Evolutionary conservation across 768 basidiomycete genomes (phyloP).

Genomic region (Pleurotus giganteus): DNA sequence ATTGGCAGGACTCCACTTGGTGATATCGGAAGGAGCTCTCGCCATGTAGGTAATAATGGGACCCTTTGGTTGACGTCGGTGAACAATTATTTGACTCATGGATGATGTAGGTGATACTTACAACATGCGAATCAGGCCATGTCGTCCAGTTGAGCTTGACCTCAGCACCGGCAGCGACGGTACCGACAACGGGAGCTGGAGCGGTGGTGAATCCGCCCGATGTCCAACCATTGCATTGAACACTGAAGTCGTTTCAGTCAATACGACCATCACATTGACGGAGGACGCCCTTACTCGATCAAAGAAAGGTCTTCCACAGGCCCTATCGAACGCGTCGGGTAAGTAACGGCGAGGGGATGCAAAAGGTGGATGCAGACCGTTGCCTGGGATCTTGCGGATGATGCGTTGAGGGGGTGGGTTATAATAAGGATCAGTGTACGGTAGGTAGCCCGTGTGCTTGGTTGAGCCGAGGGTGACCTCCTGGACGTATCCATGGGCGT

Average conservation of each 20-base stretch:
- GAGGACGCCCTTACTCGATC: slow-evolving; percentile 29
- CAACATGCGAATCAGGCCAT: slow-evolving; percentile 33
- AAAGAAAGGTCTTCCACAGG: slow-evolving; percentile 35
- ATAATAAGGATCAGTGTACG: slow-evolving; percentile 34
- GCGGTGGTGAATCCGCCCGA: slow-evolving; percentile 24
- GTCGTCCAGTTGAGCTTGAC: slow-evolving; percentile 41
- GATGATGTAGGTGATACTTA: not conserved
- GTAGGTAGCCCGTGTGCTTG: slow-evolving; percentile 34
- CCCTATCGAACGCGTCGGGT: slow-evolving; percentile 18
- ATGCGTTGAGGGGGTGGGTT: slow-evolving; percentile 35
- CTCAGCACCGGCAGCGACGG: slow-evolving; percentile 37
- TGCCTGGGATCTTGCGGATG: slow-evolving; percentile 40
- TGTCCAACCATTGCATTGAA: slow-evolving; percentile 34
- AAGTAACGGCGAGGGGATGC: not conserved
- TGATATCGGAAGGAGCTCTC: slow-evolving; percentile 41
- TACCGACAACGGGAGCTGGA: slow-evolving; percentile 37
- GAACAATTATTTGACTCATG: not conserved
- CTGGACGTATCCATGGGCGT: slow-evolving; percentile 37
- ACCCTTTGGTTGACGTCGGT: slow-evolving; percentile 24
- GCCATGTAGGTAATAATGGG: slow-evolving; percentile 48
- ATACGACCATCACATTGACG: not conserved
- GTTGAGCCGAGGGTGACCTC: slow-evolving; percentile 31
- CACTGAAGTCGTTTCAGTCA: slow-evolving; percentile 11
- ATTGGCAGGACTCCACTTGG: slow-evolving; percentile 38
- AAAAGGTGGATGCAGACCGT: slow-evolving; percentile 22